A percentile compares a stretch with the other conserved stretches of the same genome.
These are phyloP conservation scores for Collybia mongolica DNA, from an alignment of 768 basidiomycete genomes.

Conservation along the genomic window DNA sequence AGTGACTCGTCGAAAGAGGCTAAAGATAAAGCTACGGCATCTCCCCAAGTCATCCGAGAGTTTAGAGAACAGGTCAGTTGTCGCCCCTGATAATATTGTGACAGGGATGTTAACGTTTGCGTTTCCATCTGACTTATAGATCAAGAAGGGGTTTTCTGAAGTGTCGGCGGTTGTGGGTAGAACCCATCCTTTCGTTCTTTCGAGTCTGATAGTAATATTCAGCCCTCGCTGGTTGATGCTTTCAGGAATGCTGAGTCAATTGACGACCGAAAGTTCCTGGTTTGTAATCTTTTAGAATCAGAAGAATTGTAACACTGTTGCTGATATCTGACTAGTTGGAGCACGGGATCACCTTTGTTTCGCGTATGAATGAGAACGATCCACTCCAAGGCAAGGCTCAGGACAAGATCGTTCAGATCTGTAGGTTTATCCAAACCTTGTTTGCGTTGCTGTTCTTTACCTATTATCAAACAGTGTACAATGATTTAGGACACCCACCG, in stretches of 20 bases:
- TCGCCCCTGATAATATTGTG: background rate
- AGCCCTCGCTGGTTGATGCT: constrained; percentile 64
- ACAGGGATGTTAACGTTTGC: background rate
- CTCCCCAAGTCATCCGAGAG: constrained; percentile 35
- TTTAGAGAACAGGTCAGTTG: constrained; percentile 40
- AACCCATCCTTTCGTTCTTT: background rate
- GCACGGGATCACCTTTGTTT: constrained; percentile 61
- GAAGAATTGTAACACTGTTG: background rate
- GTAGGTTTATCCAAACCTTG: constrained; percentile 38
- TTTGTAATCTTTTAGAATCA: constrained; percentile 28
- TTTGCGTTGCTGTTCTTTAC: background rate
- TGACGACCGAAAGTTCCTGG: constrained; percentile 78
- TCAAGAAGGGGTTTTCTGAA: constrained; percentile 43
- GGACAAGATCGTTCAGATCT: constrained; percentile 49
- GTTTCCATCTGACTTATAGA: constrained; percentile 21
- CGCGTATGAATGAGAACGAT: constrained; percentile 50
- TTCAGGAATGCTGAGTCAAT: constrained; percentile 58
- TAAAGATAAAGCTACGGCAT: constrained; percentile 10
- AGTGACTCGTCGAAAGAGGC: constrained; percentile 13
- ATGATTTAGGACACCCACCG: constrained; percentile 80
- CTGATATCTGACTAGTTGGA: constrained; percentile 52
- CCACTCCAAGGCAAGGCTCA: constrained; percentile 36
- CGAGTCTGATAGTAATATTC: background rate
- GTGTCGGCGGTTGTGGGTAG: constrained; percentile 41
- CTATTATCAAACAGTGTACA: constrained; percentile 54